Base-by-base conservation (phyloP, 352 stramenopile species). In the Phytopythium mirpurense region DNA sequence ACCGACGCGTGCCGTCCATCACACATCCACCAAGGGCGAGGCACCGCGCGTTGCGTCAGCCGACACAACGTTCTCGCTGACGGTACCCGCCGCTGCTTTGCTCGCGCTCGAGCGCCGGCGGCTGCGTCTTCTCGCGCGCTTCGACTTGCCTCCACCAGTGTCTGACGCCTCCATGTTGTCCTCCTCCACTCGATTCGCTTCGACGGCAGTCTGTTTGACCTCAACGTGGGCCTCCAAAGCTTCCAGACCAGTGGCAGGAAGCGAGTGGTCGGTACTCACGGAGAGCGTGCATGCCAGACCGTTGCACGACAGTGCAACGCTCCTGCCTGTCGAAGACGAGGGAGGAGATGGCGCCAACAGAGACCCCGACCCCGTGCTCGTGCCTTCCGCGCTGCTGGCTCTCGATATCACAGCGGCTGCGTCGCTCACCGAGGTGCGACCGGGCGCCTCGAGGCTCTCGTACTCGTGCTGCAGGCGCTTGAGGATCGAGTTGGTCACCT, bases 401-500 rank as follows among this genome's bases (percentile, higher is more conserved):
- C 41, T 31, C 2, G 41, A 46, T 5, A 46, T 5, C 23, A 3
- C 41, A 31, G 23, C 41, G 14, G 15, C 23, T 1, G 41, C 12
- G 23, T 46, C 23, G 11, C 12, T 24, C 10, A 14, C 23, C 44
- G 56, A 36, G 21, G 49, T 12, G 50, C 50, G 29, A 27, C 32
- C n/a, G 6, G 46, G 16, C 18, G 52, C 29, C 24, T 51, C 55
- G 18, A 54, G 32, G 11, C 54, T 23, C 31, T 77, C 69, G 46
- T 67, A 77, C 4, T 75, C 67, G 10, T 64, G 29, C 32, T 72
- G 53, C 37, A 78, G 51, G 5, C 37, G 51, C 50, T 65, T 51
- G 18, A 83, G 37, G 24, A 67, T 60, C 15, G 48, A 45, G 26
- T 77, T 63, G 3, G 72, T 70, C 16, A 83, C 54, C 10, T 82